These are phyloP conservation scores for Ceriops zippeliana DNA, from an alignment of 345 rosid genomes.

Conservation along the genomic window DNA sequence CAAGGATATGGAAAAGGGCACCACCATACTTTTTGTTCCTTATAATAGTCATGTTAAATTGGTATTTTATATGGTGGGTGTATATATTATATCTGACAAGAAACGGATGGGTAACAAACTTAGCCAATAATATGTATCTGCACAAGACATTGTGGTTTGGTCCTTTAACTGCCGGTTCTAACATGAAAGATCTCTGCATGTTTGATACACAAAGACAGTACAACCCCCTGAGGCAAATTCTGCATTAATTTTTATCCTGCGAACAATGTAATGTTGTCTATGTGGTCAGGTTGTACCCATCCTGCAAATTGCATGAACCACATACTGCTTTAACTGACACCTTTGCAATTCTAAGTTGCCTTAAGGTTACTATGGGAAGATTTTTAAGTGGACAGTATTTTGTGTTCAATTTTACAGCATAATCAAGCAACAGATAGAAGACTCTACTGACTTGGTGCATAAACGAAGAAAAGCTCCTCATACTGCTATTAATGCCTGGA, in stretches of 20 bases:
- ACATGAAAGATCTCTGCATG: too few species aligned
- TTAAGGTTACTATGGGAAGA: background rate
- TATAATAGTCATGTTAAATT: too few species aligned
- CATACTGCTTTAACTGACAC: background rate
- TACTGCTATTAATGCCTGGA: constrained; percentile 43
- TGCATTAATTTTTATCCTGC: too few species aligned
- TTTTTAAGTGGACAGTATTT: constrained; percentile 4
- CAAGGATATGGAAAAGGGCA: too few species aligned
- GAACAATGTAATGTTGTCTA: too few species aligned
- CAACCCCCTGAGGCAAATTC: too few species aligned
- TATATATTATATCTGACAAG: background rate
- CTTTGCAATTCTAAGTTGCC: background rate
- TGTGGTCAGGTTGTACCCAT: too few species aligned
- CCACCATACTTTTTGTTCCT: too few species aligned
- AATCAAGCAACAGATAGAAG: constrained; percentile 45
- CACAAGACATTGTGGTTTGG: too few species aligned
- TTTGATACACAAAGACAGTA: too few species aligned
- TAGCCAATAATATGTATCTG: too few species aligned
- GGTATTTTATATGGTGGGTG: background rate
- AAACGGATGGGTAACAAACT: background rate
- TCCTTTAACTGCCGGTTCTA: too few species aligned
- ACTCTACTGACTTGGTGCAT: constrained; percentile 56
- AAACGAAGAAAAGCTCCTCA: constrained; percentile 46
- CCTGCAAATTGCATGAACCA: background rate
- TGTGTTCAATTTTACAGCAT: constrained; percentile 41